These are phyloP conservation scores for Cyamopsis tetragonoloba DNA, from an alignment of 306 rosid genomes.

Conservation along the genomic window DNA sequence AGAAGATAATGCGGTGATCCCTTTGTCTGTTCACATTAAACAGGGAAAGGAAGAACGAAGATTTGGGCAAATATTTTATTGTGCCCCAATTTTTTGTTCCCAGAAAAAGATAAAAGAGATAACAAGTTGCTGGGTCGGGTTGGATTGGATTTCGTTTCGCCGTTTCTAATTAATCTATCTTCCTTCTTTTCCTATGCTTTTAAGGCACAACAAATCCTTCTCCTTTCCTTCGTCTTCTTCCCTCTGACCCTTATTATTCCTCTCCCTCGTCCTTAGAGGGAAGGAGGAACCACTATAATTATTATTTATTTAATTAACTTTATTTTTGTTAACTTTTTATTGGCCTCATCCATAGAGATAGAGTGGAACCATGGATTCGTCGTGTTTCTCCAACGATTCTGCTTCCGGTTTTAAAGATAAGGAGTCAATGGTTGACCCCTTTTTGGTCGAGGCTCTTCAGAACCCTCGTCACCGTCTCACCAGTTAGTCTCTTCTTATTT, in stretches of 20 bases:
- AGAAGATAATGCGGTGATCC: slow-evolving; percentile 25
- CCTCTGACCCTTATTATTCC: slow-evolving; percentile 28
- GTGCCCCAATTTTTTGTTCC: background rate
- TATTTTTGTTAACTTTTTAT: background rate
- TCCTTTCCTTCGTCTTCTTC: slow-evolving; percentile 27
- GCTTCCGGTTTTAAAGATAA: slow-evolving; percentile 41
- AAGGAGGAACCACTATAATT: background rate
- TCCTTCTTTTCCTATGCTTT: slow-evolving; percentile 17
- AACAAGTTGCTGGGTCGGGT: background rate
- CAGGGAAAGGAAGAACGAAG: background rate
- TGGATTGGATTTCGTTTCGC: background rate
- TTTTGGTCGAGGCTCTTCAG: slow-evolving; percentile 89
- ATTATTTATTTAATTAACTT: background rate
- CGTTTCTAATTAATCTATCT: background rate
- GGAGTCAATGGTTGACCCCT: slow-evolving; percentile 83
- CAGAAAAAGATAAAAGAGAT: background rate
- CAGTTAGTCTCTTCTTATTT: slow-evolving; percentile 34
- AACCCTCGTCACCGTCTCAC: slow-evolving; percentile 91
- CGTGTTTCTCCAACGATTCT: slow-evolving; percentile 37
- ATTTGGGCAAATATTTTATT: background rate
- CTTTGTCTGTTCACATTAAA: slow-evolving; percentile 11
- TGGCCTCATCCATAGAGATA: background rate
- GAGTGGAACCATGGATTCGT: slow-evolving; percentile 46
- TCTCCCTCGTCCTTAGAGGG: slow-evolving; percentile 28
- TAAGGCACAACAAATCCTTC: slow-evolving; percentile 33